Evolutionary conservation across 2,329 filamentous ascomycete genomes (phyloP).

Genomic region (Dactylellina cionopaga): DNA sequence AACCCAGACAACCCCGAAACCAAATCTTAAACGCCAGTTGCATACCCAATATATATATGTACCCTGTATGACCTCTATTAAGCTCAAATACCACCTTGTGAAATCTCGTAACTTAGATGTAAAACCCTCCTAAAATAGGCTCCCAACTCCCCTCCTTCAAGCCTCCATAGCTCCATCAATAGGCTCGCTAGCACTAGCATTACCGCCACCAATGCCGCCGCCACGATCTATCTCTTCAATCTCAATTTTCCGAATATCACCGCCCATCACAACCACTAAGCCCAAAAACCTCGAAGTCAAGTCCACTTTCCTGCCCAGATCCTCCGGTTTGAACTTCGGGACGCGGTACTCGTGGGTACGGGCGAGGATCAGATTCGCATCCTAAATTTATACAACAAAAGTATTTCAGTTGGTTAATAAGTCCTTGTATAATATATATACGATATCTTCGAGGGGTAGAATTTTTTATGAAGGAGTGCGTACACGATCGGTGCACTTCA

Average conservation of each 20-base stretch:
- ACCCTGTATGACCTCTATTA: no score
- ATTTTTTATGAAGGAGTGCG: no score
- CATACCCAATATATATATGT: no score
- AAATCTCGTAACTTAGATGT: background rate
- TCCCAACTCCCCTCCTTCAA: background rate
- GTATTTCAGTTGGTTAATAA: no score
- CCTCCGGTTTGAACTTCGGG: slow-evolving; percentile 63
- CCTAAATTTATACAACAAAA: slow-evolving; percentile 68
- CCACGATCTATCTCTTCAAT: slow-evolving; percentile 70
- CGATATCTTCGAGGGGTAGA: no score
- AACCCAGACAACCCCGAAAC: no score
- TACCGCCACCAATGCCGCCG: background rate
- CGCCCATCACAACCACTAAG: slow-evolving; percentile 85
- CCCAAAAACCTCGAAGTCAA: slow-evolving; percentile 89
- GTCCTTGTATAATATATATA: no score
- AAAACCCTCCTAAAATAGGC: background rate
- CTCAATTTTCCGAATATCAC: slow-evolving; percentile 87
- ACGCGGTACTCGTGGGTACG: slow-evolving; percentile 89
- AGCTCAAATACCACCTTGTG: background rate
- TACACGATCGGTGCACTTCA: slow-evolving; percentile 95
- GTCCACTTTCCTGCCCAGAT: slow-evolving; percentile 65
- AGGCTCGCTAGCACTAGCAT: background rate
- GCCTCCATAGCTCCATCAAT: slow-evolving; percentile 22
- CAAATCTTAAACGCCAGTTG: no score
- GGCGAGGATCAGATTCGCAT: slow-evolving; percentile 86